phyloP scores from a whole-genome alignment of 2,329 filamentous ascomycete species.

The Pseudocercospora vitis region DNA sequence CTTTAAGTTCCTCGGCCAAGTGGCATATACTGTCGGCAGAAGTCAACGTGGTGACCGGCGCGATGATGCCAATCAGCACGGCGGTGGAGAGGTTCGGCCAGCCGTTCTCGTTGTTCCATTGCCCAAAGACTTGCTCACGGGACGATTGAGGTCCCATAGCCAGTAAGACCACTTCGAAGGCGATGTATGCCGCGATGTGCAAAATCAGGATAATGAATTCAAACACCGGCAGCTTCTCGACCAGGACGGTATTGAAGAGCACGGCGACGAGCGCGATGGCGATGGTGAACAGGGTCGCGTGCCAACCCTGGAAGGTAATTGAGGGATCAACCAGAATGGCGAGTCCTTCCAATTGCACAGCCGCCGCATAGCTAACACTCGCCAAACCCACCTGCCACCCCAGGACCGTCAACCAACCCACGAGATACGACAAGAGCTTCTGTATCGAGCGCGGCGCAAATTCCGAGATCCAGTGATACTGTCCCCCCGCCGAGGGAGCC shows the following conservation, averaged over 20 bases:
- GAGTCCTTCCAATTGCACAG: conserved; percentile 46
- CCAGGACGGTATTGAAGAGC: conserved; percentile 29
- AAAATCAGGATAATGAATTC: conserved; percentile 31
- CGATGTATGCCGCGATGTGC: conserved; percentile 36
- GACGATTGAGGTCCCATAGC: conserved; percentile 24
- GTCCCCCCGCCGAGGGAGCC: conserved; percentile 40
- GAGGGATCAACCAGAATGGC: conserved; percentile 44
- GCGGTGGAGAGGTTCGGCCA: conserved; percentile 21
- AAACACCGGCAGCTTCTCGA: conserved; percentile 28
- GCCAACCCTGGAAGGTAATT: conserved; percentile 45
- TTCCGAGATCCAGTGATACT: conserved; percentile 38
- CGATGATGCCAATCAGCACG: conserved; percentile 25
- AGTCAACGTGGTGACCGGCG: conserved; percentile 20
- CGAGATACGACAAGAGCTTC: conserved; percentile 44
- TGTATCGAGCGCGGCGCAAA: conserved; percentile 42
- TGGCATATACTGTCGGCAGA: conserved; percentile 21
- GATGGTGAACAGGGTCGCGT: conserved; percentile 45
- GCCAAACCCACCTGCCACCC: conserved; percentile 43
- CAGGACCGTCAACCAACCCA: conserved; percentile 42
- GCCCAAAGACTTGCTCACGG: conserved; percentile 17
- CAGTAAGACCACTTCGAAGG: conserved; percentile 27
- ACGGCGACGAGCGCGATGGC: conserved; percentile 23
- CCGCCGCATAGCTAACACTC: conserved; percentile 45
- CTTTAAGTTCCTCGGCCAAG: conserved; percentile 33
- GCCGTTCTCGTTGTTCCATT: conserved; percentile 21